Base-by-base conservation (phyloP, 352 stramenopile genomes). In the Pythium diclinum region DNA sequence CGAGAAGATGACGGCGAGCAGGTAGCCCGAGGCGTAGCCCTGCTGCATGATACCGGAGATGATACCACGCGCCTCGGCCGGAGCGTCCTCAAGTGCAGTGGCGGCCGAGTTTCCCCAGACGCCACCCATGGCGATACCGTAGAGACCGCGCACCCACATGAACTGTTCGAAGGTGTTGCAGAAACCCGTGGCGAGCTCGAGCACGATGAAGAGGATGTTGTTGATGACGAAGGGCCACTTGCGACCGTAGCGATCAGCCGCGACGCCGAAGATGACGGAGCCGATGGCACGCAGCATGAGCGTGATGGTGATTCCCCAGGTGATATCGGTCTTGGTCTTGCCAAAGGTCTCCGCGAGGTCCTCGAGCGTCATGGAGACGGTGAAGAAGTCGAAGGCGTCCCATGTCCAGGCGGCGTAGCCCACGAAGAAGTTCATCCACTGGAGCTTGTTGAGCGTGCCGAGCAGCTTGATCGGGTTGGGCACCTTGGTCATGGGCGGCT, bases 331-430 rank as follows among this genome's bases (percentile, higher is more conserved):
- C 21, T 75, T 79, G 44, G 16, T 65, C 61, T 75, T 74, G 53
- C 30, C 71, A 51, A 81, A 83, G 44, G 77, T 66, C 62, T 81
- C 62, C 16, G 73, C 71, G n/a, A 83, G 61, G 3, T 83, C 71
- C 19, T 73, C 63, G 56, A 83, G 68, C 7, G 76, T 83, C 63
- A 83, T 63, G 1, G 76, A 79, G 40, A 81, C 73, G n/a, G 76
- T 83, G 71, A 83, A 83, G 71, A 83, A 83, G 61, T 83, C 76
- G 48, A 83, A 83, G 6, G 71, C 76, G 49, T 83, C 76, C 76
- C 73, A 83, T 9, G 63, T 68, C 73, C 76, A 83, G 10, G 73
- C 67, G 11, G 68, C 28, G 54, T 81, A 83, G 11, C 72, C 33
- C 8, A 38, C 33, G 33, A 38, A 13, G 33, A 38, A 38, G 10